Conservation (phyloP, 352 stramenopile species). For the Pythium dissotocum region DNA sequence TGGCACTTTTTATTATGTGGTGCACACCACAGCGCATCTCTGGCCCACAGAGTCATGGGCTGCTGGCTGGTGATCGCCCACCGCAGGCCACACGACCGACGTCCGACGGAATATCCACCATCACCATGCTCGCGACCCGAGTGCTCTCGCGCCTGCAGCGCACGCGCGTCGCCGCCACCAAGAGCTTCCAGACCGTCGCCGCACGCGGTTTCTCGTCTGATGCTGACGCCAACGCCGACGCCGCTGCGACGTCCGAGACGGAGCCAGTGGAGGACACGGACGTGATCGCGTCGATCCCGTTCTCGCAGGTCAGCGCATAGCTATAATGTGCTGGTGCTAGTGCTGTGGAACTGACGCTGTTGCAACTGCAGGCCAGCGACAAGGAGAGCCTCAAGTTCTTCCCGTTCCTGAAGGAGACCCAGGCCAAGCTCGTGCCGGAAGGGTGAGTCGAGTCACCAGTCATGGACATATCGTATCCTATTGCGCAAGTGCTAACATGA, state of each 20-base stretch:
- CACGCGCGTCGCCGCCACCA: constrained; percentile 14
- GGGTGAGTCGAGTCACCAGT: constrained; percentile 32
- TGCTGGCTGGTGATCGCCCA: constrained; percentile 24
- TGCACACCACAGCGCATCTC: constrained; percentile 20
- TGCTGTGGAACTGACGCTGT: constrained; percentile 38
- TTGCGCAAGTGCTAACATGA: background rate
- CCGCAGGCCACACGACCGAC: constrained; percentile 4
- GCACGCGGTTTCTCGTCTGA: constrained; percentile 45
- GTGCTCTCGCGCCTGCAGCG: constrained; percentile 49
- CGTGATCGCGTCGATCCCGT: constrained; percentile 57
- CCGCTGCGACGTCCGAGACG: constrained; percentile 5
- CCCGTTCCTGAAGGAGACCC: constrained; percentile 68
- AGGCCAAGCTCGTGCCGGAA: constrained; percentile 75
- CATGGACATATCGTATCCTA: background rate
- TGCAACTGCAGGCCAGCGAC: constrained; percentile 10
- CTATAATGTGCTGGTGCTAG: background rate
- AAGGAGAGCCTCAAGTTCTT: constrained; percentile 82
- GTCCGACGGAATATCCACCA: constrained; percentile 20
- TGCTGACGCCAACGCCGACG: constrained; percentile 13
- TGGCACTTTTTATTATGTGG: constrained; percentile 12
- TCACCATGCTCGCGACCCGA: constrained; percentile 58
- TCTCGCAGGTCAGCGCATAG: constrained; percentile 44
- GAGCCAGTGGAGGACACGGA: constrained; percentile 28
- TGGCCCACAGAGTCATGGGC: constrained; percentile 5
- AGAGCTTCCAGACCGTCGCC: constrained; percentile 19